Base-by-base conservation (phyloP, 192 early-diverging fungal species). In the Coemansia sp. region DNA sequence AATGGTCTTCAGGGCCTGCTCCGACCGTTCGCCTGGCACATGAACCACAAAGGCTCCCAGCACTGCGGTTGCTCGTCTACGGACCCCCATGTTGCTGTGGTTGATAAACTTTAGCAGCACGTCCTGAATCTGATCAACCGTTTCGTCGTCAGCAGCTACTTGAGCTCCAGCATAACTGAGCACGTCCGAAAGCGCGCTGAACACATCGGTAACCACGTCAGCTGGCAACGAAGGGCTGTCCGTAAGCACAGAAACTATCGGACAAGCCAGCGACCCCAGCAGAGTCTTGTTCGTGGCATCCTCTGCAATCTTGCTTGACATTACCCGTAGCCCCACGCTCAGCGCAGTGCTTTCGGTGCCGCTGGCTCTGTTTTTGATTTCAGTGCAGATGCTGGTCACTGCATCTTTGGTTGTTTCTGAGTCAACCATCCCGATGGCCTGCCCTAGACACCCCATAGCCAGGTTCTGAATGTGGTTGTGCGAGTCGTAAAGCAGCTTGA, bases 401-500 rank as follows among this genome's bases (percentile, higher is more conserved):
- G 54, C 43, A 15, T 38, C 26, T 28, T 39, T 48, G 9, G 49
- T 48, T 8, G 53, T 67, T 32, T 65, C 47, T 3, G 49, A 38
- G 17, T 55, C 58, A n/a, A 76, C 53, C 23, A 66, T 38, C 9
- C 20, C 43, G 38, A 76, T 38, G 11, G 51, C 55, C 58, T 54
- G 58, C 36, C 62, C 63, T n/a, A 76, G 59, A 40, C 73, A 69
- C 37, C 66, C 73, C 53, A 61, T 69, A 2, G 62, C 66, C 30
- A 68, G 38, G 54, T 68, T 76, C 58, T 76, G 73, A 15, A 76
- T 63, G 44, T 76, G 56, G 73, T 63, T 76, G 37, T 76, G 66
- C 12, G 53, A 11, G 31, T 76, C 73, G 17, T 43, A 41, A 17
- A 76, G 60, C 47, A 51, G 11, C 37, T 50, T 43, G 9, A 69